Percentiles rank a stretch among this genome's conserved stretches.
Conservation (phyloP, 2,329 filamentous ascomycete species). For the Xylaria sp. region DNA sequence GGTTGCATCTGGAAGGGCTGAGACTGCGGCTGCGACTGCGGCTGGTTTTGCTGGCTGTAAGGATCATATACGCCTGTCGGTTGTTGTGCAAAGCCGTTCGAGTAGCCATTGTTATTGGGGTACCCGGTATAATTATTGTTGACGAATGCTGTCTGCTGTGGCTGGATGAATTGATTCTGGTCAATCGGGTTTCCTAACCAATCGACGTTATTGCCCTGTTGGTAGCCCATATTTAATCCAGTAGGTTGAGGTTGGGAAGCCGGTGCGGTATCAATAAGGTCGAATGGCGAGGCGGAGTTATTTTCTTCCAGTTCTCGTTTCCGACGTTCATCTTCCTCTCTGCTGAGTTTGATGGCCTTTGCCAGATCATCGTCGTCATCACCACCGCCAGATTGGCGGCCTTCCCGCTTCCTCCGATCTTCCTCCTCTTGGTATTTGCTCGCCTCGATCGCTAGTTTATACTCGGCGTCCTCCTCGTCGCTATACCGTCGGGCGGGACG, state of each 20-base stretch:
- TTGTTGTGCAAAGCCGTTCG: slow-evolving; percentile 75
- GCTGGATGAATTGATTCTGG: slow-evolving; percentile 72
- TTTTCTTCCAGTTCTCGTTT: slow-evolving; percentile 86
- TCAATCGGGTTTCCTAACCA: slow-evolving; percentile 97
- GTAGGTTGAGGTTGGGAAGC: slow-evolving; percentile 77
- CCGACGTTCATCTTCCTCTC: slow-evolving; percentile 91
- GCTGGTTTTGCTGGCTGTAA: slow-evolving; percentile 65
- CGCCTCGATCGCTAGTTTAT: slow-evolving; percentile 89
- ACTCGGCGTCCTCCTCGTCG: slow-evolving; percentile 91
- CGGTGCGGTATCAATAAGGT: slow-evolving; percentile 71
- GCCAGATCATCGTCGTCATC: slow-evolving; percentile 92
- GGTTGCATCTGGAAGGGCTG: slow-evolving; percentile 61
- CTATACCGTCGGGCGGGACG: slow-evolving; percentile 62
- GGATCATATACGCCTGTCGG: slow-evolving; percentile 75
- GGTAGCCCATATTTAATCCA: slow-evolving; percentile 95
- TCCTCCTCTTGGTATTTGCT: slow-evolving; percentile 97
- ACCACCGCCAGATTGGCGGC: slow-evolving; percentile 61
- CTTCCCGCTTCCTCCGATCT: slow-evolving; percentile 78
- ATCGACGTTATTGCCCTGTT: slow-evolving; percentile 95
- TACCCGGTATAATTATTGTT: slow-evolving; percentile 67
- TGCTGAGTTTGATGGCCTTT: slow-evolving; percentile 94
- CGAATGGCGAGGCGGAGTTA: slow-evolving; percentile 89
- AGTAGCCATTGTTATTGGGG: slow-evolving; percentile 70
- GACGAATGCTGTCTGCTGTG: slow-evolving; percentile 86
- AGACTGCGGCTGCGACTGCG: slow-evolving; percentile 49